These are phyloP conservation scores for Lactarius pseudohatsudake DNA, from an alignment of 768 basidiomycete genomes.

Conservation along the genomic window DNA sequence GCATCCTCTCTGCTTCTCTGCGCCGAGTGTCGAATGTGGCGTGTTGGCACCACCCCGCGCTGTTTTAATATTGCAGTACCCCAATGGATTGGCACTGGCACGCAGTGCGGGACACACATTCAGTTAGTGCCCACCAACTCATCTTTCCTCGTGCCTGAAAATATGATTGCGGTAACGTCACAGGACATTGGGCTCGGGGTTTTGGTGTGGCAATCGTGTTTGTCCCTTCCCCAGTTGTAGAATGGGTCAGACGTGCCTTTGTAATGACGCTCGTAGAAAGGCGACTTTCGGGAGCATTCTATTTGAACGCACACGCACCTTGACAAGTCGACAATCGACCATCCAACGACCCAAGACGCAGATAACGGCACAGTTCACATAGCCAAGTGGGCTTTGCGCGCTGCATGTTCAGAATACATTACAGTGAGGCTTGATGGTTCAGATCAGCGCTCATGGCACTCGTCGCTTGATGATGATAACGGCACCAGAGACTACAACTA, in stretches of 20 bases:
- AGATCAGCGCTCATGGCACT: not conserved
- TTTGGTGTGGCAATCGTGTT: not conserved
- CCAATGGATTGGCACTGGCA: not conserved
- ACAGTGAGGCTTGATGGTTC: not conserved
- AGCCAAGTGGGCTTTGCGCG: not conserved
- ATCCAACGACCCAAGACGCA: not conserved
- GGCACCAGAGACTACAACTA: conserved; percentile 1
- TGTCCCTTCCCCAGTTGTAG: not conserved
- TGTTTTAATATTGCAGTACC: not conserved
- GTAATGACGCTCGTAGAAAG: not conserved
- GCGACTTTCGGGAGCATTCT: not conserved
- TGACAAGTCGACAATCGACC: not conserved
- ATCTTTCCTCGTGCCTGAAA: not conserved
- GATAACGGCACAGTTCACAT: not conserved
- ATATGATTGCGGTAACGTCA: not conserved
- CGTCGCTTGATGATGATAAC: not conserved
- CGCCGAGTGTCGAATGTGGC: not conserved
- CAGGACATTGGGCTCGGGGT: not conserved
- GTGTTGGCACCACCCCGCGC: not conserved
- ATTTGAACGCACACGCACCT: not conserved
- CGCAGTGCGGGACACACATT: not conserved
- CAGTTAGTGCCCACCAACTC: not conserved
- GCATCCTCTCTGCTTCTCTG: not conserved
- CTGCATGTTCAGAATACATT: not conserved
- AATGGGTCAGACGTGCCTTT: not conserved